These are phyloP conservation scores for Ceratocystis ficicola DNA, from an alignment of 2,329 filamentous ascomycete genomes.

Conservation along the genomic window DNA sequence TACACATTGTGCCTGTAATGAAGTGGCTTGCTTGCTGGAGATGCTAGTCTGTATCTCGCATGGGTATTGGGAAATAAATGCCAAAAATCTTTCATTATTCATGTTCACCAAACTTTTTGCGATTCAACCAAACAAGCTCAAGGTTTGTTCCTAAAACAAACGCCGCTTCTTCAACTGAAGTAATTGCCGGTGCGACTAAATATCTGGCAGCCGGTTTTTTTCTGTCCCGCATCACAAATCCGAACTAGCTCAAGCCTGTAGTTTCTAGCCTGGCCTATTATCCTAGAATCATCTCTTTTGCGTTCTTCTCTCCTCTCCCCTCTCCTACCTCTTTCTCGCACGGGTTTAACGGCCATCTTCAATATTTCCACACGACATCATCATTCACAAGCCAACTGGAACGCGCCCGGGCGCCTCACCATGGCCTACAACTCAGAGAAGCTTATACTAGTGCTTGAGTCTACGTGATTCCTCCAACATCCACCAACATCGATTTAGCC, in stretches of 20 bases:
- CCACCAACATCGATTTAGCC: not conserved
- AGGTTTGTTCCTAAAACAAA: not conserved
- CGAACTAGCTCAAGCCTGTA: constrained; percentile 1
- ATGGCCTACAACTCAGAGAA: constrained; percentile 1
- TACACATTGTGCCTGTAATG: not conserved
- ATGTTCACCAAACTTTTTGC: too few species aligned
- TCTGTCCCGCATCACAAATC: constrained; percentile 1
- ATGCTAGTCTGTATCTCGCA: too few species aligned
- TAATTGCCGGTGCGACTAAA: not conserved
- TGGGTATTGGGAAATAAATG: too few species aligned
- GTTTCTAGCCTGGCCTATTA: not conserved
- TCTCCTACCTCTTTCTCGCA: not conserved
- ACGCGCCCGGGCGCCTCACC: constrained; percentile 7
- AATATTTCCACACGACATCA: not conserved
- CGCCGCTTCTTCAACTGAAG: not conserved
- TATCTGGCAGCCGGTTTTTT: not conserved
- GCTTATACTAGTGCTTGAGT: constrained; percentile 2
- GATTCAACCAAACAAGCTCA: not conserved
- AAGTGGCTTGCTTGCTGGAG: too few species aligned
- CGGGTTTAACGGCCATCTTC: not conserved
- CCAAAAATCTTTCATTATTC: too few species aligned
- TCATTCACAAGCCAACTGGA: not conserved
- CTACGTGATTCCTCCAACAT: constrained; percentile 1
- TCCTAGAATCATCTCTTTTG: not conserved
- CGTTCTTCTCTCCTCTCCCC: not conserved